Base-by-base conservation (phyloP, 257 asterid species). In the Salvia hispanica region DNA sequence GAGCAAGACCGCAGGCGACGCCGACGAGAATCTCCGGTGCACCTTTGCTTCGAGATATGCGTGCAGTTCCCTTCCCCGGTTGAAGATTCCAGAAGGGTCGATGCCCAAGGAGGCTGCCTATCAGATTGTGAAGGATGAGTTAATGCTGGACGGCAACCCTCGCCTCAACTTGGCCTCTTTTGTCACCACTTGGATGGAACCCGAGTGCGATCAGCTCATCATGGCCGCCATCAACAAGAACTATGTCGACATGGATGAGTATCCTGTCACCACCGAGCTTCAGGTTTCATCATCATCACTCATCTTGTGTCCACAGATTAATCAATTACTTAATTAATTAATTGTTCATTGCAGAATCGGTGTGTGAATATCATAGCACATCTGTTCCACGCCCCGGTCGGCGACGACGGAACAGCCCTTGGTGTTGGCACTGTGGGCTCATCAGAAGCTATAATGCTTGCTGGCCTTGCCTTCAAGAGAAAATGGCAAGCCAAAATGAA, bases 391-490 rank as follows among this genome's bases (percentile, higher is more conserved):
- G 96, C 92, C 8, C 95, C 89, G 0, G 81, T 79, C 47, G 88
- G 88, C 36, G 92, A 83, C 13, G 60, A 72, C 4, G 92, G 85
- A 59, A 71, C 78, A 0, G 95, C 92, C 10, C 15, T 85, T 10
- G 96, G 91, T n/a, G 95, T 87, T n/a, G 82, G 91, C 18, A 89
- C 95, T 1, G 88, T 89, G 40, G 95, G 96, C 53, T 89, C 96
- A 44, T 89, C 96, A 11, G 95, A 89, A 80, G 96, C 89, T 21
- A 87, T 87, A 65, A 89, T 89, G 96, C 92, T 89, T 43, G 91
- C 92, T 6, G 96, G 96, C 6, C 92, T 89, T 76, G 92, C 96
- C 73, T 87, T 89, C 56, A 89, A 89, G 60, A 84, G 95, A 58
- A 89, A 85, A 58, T 89, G 91, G 96, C 91, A 85, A 67, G 85